A percentile compares a stretch with the other conserved stretches of the same genome.
phyloP scores from a whole-genome alignment of 495 filamentous ascomycete species.

The Durotheca rogersii region DNA sequence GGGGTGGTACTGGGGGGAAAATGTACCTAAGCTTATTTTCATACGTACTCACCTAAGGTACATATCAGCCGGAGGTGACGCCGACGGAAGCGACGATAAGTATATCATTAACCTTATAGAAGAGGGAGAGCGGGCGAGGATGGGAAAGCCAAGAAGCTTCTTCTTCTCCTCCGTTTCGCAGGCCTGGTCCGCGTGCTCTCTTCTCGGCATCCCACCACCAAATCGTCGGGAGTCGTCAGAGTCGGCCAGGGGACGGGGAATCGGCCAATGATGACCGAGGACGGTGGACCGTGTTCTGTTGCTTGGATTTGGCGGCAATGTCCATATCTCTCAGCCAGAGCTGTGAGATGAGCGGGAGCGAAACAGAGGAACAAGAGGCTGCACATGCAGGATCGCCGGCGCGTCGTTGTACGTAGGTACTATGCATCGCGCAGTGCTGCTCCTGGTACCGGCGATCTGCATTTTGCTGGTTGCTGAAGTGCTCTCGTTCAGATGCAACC shows the following conservation, averaged over 20 bases:
- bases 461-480: constrained; percentile 2
- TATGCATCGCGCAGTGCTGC: too few species aligned
- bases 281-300: constrained; percentile 19
- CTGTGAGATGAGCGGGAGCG: constrained; percentile 8
- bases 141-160: neutral
- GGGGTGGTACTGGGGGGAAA: too few species aligned
- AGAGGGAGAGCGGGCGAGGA: too few species aligned
- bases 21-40: too few species aligned
- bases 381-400: constrained; percentile 14
- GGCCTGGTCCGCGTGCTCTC: neutral
- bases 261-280: constrained; percentile 11
- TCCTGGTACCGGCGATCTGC: too few species aligned
- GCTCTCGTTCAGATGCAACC: constrained; percentile 1
- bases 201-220: neutral
- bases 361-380: constrained; percentile 1
- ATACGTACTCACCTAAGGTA: too few species aligned
- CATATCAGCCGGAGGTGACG: too few species aligned
- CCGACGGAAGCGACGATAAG: too few species aligned
- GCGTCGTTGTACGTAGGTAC: constrained; percentile 7
- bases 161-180: neutral
- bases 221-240: neutral
- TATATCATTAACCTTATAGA: too few species aligned
- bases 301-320: constrained; percentile 10
- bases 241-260: neutral
- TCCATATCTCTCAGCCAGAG: neutral